Evolutionary conservation across 1,284 basidiomycete genomes (phyloP).

Genomic region (Sanghuangporus baumii): DNA sequence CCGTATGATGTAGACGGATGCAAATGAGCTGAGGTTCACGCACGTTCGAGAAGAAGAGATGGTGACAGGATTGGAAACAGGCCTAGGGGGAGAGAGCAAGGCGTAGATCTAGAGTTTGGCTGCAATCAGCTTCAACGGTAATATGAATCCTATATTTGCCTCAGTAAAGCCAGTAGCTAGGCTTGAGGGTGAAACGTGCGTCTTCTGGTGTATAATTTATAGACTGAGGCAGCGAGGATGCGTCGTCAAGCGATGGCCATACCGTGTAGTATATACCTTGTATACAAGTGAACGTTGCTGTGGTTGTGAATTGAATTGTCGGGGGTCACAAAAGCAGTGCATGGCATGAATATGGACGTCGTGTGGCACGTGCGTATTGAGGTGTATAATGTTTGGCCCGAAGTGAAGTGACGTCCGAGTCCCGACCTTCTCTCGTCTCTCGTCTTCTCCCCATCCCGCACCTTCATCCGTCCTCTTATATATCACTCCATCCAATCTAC

Average conservation of each 20-base stretch:
- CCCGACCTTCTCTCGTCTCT: not conserved
- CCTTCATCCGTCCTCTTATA: not conserved
- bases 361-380: conserved; percentile 1
- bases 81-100: too few relatives aligned
- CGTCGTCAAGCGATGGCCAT: not conserved
- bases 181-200: not conserved
- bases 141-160: not conserved
- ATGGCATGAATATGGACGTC: not conserved
- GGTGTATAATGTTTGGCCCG: not conserved
- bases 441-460: not conserved
- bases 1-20: not conserved
- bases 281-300: not conserved
- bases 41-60: not conserved
- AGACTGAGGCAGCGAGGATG: not conserved
- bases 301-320: too few relatives aligned
- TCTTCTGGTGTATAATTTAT: not conserved
- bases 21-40: not conserved
- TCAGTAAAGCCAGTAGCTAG: not conserved
- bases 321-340: too few relatives aligned
- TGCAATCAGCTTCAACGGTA: too few relatives aligned
- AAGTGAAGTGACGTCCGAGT: conserved; percentile 1
- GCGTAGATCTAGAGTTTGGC: not conserved
- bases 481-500: not conserved
- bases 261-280: not conserved
- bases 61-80: not conserved